phyloP scores from a whole-genome alignment of 2,329 filamentous ascomycete genomes.

The Fusarium pilosicola region DNA sequence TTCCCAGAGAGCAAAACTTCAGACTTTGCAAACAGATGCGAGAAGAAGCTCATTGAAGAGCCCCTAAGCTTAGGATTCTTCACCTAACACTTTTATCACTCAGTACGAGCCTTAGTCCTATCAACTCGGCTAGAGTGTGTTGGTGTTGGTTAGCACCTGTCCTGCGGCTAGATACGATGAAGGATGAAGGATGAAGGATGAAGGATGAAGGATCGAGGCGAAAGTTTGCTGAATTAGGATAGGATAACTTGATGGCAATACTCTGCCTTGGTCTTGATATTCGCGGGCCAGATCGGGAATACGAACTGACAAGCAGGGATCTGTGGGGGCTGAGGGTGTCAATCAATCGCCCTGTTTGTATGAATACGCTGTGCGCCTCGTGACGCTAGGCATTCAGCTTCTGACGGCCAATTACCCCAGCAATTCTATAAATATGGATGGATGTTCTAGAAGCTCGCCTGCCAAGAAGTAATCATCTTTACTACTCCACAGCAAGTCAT shows the following conservation, averaged over 20 bases:
- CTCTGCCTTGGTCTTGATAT: not conserved
- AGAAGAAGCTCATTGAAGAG: not conserved
- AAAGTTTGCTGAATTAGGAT: not conserved
- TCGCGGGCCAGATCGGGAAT: not conserved
- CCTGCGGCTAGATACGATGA: not conserved
- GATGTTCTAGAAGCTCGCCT: not conserved
- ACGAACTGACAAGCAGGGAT: not conserved
- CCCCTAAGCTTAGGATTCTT: not conserved
- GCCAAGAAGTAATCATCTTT: not conserved
- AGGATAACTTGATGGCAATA: not conserved
- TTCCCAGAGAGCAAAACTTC: not conserved
- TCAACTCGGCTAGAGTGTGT: not conserved
- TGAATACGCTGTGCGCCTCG: not conserved
- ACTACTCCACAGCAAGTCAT: too few relatives aligned
- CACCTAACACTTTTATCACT: not conserved
- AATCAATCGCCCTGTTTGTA: conserved; percentile 6
- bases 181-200: not conserved
- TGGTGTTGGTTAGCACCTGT: not conserved
- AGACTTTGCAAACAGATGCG: not conserved
- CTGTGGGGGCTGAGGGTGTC: not conserved
- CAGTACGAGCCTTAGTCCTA: not conserved
- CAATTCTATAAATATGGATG: conserved; percentile 10
- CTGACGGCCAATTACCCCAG: not conserved
- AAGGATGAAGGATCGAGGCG: not conserved
- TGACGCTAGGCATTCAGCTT: conserved; percentile 15